These are phyloP conservation scores for Boletus reticuloceps DNA, from an alignment of 768 basidiomycete genomes.

Conservation along the genomic window DNA sequence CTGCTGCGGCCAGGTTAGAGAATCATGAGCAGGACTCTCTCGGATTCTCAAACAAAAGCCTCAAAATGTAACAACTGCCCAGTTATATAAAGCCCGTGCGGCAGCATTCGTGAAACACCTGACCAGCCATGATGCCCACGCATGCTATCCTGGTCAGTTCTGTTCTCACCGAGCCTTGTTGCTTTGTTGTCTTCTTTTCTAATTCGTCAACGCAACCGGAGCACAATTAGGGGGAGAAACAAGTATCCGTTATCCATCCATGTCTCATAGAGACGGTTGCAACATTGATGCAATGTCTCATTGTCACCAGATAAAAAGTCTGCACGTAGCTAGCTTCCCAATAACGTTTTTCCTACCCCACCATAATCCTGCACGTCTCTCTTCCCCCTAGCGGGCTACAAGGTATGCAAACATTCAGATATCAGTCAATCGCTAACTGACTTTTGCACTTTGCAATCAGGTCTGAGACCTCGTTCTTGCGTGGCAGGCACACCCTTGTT, in stretches of 20 bases:
- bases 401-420: constrained; percentile 5
- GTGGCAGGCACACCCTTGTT: constrained; percentile 22
- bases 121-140: too few relatives aligned
- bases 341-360: neutral
- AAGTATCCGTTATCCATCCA: neutral
- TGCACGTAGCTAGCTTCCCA: neutral
- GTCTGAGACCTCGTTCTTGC: constrained; percentile 26
- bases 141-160: too few relatives aligned
- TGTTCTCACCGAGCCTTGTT: too few relatives aligned
- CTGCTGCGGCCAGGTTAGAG: too few relatives aligned
- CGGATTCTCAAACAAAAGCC: too few relatives aligned
- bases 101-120: too few relatives aligned
- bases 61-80: too few relatives aligned
- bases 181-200: neutral
- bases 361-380: neutral
- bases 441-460: neutral
- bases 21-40: too few relatives aligned
- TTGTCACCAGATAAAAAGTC: constrained; percentile 11
- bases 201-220: neutral
- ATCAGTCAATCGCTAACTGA: neutral
- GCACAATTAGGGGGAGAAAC: neutral
- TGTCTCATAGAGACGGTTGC: constrained; percentile 15
- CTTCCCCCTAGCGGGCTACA: constrained; percentile 7
- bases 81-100: too few relatives aligned
- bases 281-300: neutral